Evolutionary conservation across 176 grass and related monocot species (phyloP).

Genomic region (Carex kokanica): DNA sequence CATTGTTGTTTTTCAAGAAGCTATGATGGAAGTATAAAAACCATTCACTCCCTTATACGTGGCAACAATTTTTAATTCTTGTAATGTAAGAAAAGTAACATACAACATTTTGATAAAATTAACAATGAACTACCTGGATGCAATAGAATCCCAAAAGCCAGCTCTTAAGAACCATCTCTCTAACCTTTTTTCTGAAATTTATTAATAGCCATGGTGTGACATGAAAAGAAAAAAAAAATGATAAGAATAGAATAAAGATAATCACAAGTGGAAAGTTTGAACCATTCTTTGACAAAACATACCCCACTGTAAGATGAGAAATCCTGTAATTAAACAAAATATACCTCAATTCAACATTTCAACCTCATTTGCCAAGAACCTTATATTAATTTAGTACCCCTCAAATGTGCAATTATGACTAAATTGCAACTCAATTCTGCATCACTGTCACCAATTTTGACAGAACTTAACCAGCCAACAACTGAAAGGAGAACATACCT

Average conservation of each 20-base stretch:
- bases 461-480: not conserved
- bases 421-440: constrained; percentile 6
- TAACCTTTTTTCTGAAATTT: constrained; percentile 16
- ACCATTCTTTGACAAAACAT: not conserved
- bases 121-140: constrained; percentile 56
- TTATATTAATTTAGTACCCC: not conserved
- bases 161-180: constrained; percentile 63
- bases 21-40: constrained; percentile 37
- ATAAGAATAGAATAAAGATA: not conserved
- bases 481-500: constrained; percentile 25
- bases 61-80: constrained; percentile 10
- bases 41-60: not conserved
- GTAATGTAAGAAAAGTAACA: constrained; percentile 1
- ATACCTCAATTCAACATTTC: not conserved
- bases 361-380: not conserved
- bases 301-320: not conserved
- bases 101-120: not conserved
- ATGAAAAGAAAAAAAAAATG: not conserved
- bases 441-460: not conserved
- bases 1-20: constrained; percentile 62
- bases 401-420: not conserved
- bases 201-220: constrained; percentile 4
- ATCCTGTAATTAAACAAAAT: not conserved
- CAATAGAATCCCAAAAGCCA: constrained; percentile 91
- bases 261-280: not conserved